A percentile compares a stretch with the other conserved stretches of the same genome.
Evolutionary conservation across 768 basidiomycete genomes (phyloP).

Genomic region (Termitomyces sp.): DNA sequence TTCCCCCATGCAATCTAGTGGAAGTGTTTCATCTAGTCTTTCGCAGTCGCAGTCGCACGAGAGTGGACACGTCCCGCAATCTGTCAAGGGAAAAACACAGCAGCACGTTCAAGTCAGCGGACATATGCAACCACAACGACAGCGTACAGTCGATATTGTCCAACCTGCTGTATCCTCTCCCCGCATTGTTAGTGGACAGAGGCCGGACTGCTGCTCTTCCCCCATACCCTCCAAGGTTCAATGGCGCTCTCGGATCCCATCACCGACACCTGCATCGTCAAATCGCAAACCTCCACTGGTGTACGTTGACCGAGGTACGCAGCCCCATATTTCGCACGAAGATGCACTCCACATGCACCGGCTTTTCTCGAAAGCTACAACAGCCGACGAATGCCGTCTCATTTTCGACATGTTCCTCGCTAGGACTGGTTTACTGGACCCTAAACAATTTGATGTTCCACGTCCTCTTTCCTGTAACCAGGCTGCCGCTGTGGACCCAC

Average conservation of each 20-base stretch:
- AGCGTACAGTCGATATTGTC: background rate
- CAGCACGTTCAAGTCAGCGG: background rate
- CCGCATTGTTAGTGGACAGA: slow-evolving; percentile 1
- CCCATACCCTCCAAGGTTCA: slow-evolving; percentile 2
- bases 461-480: slow-evolving; percentile 23
- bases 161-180: background rate
- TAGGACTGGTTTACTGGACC: slow-evolving; percentile 41
- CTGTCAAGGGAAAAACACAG: background rate
- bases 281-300: slow-evolving; percentile 15
- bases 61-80: slow-evolving; percentile 2
- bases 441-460: slow-evolving; percentile 23
- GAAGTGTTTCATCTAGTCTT: slow-evolving; percentile 3
- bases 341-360: slow-evolving; percentile 64
- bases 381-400: slow-evolving; percentile 78
- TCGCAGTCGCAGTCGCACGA: background rate
- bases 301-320: slow-evolving; percentile 10
- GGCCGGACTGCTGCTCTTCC: background rate
- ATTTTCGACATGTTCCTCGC: slow-evolving; percentile 80
- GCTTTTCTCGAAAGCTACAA: slow-evolving; percentile 61
- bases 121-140: background rate
- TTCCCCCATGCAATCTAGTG: background rate
- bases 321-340: slow-evolving; percentile 27
- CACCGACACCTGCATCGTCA: slow-evolving; percentile 3
- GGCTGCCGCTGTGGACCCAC: slow-evolving; percentile 17
- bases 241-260: background rate